Evolutionary conservation across 2,329 filamentous ascomycete genomes (phyloP), one percentile per base, ranked within the genome.

Genomic region (Pseudocercospora fuligena): DNA sequence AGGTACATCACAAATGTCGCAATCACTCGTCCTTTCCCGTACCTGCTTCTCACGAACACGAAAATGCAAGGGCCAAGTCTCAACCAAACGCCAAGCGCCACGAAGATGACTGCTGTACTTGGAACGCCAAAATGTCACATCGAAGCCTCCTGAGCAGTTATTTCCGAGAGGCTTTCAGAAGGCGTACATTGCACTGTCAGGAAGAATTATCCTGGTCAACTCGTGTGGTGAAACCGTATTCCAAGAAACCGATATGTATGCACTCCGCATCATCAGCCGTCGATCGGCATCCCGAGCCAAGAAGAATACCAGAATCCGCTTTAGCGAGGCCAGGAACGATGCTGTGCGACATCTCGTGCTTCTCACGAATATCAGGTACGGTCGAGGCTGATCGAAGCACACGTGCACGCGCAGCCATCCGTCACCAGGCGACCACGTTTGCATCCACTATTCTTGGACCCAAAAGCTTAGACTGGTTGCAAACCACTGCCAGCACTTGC

Each of bases 251-350:
- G 33, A 23, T 51, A 40, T 12, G 23, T 19, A 51, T 61, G 59
- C 63, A 65, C 63, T 65, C 63, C 63, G 59, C 63, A 49, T 65
- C 25, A 31, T 57, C 46, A 23, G 56, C 43, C 36, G 63, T 29
- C 51, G 59, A 62, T 65, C 58, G 33, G 23, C 46, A 23, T 21
- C 29, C 43, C 33, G 56, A 51, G 57, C 63, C 63, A 56, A 49
- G 25, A 58, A 40, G 33, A 12, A 21, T 6, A 12, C 21, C 31
- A 21, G 40, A 47, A 25, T 31, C 21, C 14, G 25, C 27, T 19
- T 21, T 46, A 65, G 57, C 56, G 56, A 49, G 25, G 59, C 29
- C 59, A 61, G 59, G 59, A 33, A 29, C 40, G 21, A 14, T 27
- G 29, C 33, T n/a, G 54, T 40, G 54, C 54, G 14, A 36, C 54